Conservation (phyloP, 2,329 filamentous ascomycete genomes). For the Macrophomina pseudophaseolina region DNA sequence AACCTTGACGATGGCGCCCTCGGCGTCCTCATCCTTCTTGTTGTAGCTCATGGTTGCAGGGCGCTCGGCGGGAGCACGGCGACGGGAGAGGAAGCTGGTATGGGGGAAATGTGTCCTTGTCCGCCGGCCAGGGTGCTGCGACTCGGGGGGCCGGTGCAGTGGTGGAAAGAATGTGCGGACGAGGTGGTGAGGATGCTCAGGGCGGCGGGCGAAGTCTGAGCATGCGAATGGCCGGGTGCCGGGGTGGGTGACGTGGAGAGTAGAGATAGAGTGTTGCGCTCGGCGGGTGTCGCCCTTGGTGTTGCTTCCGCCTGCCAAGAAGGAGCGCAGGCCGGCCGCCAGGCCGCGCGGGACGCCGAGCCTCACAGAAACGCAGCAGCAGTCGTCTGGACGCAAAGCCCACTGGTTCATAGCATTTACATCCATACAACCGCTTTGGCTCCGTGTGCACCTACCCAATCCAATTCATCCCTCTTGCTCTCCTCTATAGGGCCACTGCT, state of each 20-base stretch:
- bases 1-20: slow-evolving; percentile 91
- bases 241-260: not conserved
- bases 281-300: slow-evolving; percentile 19
- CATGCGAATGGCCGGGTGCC: slow-evolving; percentile 20
- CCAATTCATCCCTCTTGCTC: too few relatives aligned
- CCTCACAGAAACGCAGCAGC: too few relatives aligned
- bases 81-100: slow-evolving; percentile 13
- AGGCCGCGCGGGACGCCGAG: too few relatives aligned
- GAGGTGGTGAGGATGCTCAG: not conserved
- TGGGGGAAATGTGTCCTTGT: slow-evolving; percentile 27
- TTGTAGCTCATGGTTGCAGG: slow-evolving; percentile 79
- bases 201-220: not conserved
- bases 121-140: slow-evolving; percentile 3
- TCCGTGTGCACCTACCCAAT: too few relatives aligned
- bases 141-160: not conserved
- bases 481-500: too few relatives aligned
- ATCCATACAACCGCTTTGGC: too few relatives aligned
- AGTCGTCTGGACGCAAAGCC: too few relatives aligned
- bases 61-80: slow-evolving; percentile 14
- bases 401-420: too few relatives aligned
- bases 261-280: not conserved
- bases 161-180: not conserved
- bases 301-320: slow-evolving; percentile 3
- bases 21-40: slow-evolving; percentile 99
- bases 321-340: too few relatives aligned